phyloP scores from a whole-genome alignment of 2,329 filamentous ascomycete genomes.

The Hypoxylon rubiginosum region DNA sequence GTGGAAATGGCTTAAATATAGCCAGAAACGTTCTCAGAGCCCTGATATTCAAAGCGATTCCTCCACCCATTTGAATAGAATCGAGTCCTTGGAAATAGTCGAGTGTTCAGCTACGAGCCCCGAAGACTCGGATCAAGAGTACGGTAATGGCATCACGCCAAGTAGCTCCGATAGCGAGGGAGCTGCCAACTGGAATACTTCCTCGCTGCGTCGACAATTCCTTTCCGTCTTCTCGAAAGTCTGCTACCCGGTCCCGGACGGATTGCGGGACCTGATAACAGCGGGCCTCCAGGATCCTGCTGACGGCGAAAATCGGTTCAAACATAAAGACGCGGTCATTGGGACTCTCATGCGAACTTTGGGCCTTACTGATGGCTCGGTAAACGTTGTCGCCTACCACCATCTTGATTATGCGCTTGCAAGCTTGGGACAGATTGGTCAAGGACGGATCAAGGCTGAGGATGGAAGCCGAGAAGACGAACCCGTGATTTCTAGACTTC shows the following conservation, averaged over 20 bases:
- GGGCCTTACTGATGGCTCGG: neutral
- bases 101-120: neutral
- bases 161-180: constrained; percentile 8
- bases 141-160: neutral
- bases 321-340: neutral
- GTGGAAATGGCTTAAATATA: constrained; percentile 41
- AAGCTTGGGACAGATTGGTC: neutral
- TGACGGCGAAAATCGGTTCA: neutral
- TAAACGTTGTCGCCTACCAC: constrained; percentile 12
- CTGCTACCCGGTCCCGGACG: neutral
- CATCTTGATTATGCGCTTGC: constrained; percentile 8
- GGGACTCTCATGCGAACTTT: neutral
- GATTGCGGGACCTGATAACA: neutral
- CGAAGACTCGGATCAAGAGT: constrained; percentile 1
- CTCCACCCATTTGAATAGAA: neutral
- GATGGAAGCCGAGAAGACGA: neutral
- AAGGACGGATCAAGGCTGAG: neutral
- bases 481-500: neutral
- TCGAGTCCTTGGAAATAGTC: neutral
- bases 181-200: neutral
- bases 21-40: neutral
- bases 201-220: constrained; percentile 1
- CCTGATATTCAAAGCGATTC: neutral
- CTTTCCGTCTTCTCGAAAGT: constrained; percentile 9
- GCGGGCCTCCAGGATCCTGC: neutral